These are phyloP conservation scores for Trichosporon ovoides DNA, from an alignment of 1,284 basidiomycete genomes.

Conservation along the genomic window DNA sequence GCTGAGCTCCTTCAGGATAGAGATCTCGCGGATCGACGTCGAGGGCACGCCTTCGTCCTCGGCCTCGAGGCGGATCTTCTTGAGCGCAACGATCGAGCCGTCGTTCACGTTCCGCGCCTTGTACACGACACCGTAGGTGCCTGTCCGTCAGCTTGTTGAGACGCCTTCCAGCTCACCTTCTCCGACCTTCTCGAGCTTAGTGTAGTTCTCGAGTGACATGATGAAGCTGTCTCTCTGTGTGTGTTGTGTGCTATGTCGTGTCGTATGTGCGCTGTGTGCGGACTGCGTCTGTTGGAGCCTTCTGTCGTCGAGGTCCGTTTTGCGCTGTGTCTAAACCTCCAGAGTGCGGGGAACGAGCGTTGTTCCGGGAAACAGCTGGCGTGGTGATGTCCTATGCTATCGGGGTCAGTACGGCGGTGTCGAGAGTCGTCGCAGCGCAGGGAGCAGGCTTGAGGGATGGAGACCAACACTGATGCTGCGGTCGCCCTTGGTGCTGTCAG, in stretches of 20 bases:
- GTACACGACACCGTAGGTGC: constrained; percentile 98
- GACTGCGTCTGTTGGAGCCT: not conserved
- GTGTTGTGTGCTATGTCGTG: not conserved
- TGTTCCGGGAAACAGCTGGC: too few relatives aligned
- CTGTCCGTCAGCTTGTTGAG: constrained; percentile 50
- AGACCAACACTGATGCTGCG: too few relatives aligned
- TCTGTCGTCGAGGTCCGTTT: not conserved
- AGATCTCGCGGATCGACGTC: constrained; percentile 96
- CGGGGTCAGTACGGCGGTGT: too few relatives aligned
- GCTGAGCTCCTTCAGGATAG: constrained; percentile 83
- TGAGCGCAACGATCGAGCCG: constrained; percentile 80
- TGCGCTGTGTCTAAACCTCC: not conserved
- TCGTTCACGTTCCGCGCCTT: constrained; percentile 74
- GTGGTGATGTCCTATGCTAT: too few relatives aligned
- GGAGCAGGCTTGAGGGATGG: too few relatives aligned
- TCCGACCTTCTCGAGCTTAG: constrained; percentile 77
- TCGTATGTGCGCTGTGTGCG: not conserved
- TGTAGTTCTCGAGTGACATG: constrained; percentile 51
- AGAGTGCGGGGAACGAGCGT: too few relatives aligned
- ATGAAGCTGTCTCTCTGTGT: not conserved
- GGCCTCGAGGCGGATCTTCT: constrained; percentile 95
- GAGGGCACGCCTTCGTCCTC: constrained; percentile 92
- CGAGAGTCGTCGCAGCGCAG: too few relatives aligned
- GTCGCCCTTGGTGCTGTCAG: too few relatives aligned
- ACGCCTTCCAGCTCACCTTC: constrained; percentile 42